Conservation (phyloP, 2,329 filamentous ascomycete genomes). For the Stachybotrys chartarum region DNA sequence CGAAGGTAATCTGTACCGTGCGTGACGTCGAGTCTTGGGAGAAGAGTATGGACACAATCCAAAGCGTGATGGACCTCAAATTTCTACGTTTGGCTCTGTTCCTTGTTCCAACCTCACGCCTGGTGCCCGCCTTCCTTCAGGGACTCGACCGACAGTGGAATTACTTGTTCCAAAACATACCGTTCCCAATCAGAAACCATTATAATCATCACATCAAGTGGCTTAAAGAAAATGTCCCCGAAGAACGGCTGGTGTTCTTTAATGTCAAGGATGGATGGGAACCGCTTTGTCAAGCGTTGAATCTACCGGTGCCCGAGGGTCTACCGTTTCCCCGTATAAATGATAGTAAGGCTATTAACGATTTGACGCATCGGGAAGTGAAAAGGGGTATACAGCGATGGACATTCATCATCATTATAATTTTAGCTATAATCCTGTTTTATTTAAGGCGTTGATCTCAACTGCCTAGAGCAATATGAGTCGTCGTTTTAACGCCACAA, state of each 20-base stretch:
- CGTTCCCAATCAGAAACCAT: slow-evolving; percentile 2
- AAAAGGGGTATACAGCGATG: neutral
- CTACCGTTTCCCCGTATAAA: neutral
- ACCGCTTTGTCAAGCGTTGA: slow-evolving; percentile 22
- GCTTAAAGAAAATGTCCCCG: slow-evolving; percentile 10
- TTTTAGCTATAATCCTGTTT: neutral
- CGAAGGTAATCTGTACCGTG: slow-evolving; percentile 11
- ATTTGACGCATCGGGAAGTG: neutral
- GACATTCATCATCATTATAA: neutral
- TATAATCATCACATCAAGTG: slow-evolving; percentile 4
- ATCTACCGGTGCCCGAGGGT: neutral
- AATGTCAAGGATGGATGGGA: slow-evolving; percentile 22
- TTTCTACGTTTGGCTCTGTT: slow-evolving; percentile 11
- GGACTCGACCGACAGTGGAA: slow-evolving; percentile 4
- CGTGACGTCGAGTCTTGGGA: slow-evolving; percentile 11
- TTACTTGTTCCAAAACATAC: slow-evolving; percentile 2
- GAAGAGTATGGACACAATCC: slow-evolving; percentile 8
- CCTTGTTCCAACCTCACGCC: slow-evolving; percentile 8
- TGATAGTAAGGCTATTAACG: neutral
- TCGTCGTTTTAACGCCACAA: too few relatives aligned
- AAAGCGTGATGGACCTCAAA: slow-evolving; percentile 2
- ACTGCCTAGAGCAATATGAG: too few relatives aligned
- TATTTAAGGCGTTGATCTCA: neutral
- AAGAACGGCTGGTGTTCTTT: slow-evolving; percentile 16
- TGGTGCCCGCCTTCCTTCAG: slow-evolving; percentile 8